Evolutionary conservation across 495 filamentous ascomycete genomes (phyloP), one percentile per base, ranked within the genome.

Genomic region (Talaromyces thailandensis): DNA sequence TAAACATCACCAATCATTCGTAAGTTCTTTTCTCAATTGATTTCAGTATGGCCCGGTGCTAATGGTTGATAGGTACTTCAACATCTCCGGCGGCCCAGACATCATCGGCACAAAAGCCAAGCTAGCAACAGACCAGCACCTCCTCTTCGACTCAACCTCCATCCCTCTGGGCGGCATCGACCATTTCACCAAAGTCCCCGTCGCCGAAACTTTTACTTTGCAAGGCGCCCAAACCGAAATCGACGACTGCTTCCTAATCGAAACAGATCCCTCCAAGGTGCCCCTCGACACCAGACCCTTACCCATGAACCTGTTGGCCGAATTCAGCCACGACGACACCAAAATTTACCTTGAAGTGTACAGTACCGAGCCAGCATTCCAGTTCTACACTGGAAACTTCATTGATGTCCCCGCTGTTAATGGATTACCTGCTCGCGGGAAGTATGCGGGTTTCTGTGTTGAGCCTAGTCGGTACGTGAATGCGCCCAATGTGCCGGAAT

Each of bases 1-100:
- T 97, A 65, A 93, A 90, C 68, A 80, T 96, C 66, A 98, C 93
- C 29, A 98, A 98, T 76, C 93, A 98, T 76, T 94, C 90, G 91
- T 95, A 76, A 62, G 81, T 73, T n/a, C n/a, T n/a, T n/a, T n/a
- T n/a, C n/a, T n/a, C n/a, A n/a, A n/a, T n/a, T n/a, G n/a, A n/a
- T n/a, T n/a, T n/a, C n/a, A n/a, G n/a, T n/a, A n/a, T n/a, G n/a
- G n/a, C n/a, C n/a, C n/a, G n/a, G 6, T 63, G 25, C 29, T 57
- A 9, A 11, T 59, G 1, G 14, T 6, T 35, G n/a, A 62, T 66
- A 97, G 92, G 65, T 98, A 98, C 80, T 98, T 97, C 80, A 96
- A 94, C 76, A 82, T 97, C 60, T 69, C 84, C 18, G 82, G 81
- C 60, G 77, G 71, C 16, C 79, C 87, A 0, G 86, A 86, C 3